Base-by-base conservation (phyloP, 345 rosid genomes). In the Populus pruinosa region DNA sequence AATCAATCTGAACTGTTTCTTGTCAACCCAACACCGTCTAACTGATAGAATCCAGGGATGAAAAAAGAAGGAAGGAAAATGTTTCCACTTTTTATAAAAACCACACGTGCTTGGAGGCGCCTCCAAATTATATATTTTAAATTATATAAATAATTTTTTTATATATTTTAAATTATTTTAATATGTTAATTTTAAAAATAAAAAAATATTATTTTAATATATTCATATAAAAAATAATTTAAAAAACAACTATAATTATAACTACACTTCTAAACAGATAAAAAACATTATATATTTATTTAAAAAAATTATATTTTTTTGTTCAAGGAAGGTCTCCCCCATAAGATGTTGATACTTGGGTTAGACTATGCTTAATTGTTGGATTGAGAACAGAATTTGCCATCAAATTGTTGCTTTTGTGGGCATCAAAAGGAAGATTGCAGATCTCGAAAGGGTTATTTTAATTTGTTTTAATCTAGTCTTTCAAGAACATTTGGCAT, bases 101-200 rank as follows among this genome's bases (percentile, higher is more conserved):
- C 44, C 65, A 74, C 77, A 64, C 71, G 71, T 36, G 71, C 63
- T 21, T 21, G 41, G 23, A 38, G 23, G 20, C 43, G 70, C 69
- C 63, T 70, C 70, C 64, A 47, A n/a, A n/a, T 25, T 25, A 25
- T 25, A 25, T 25, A 0, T 25, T 25, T 25, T 25, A 25, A 25
- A 25, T 25, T 25, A 25, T 25, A n/a, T n/a, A n/a, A n/a, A n/a
- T n/a, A n/a, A n/a, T n/a, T n/a, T 25, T 25, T 25, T 25, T 25
- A 25, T 25, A 25, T 25, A 0, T 25, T 25, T 25, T 25, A 25
- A 25, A 25, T 25, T 25, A 25, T 25, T 25, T 25, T 25, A 25
- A 25, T 25, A 25, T 25, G 27, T 25, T 25, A 25, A 25, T 25
- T 25, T 25, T 25, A 25, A 25, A 25, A 25, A 25, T 0, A 25